Evolutionary conservation across 345 rosid genomes (phyloP).

Genomic region (Eucalyptus viminalis): DNA sequence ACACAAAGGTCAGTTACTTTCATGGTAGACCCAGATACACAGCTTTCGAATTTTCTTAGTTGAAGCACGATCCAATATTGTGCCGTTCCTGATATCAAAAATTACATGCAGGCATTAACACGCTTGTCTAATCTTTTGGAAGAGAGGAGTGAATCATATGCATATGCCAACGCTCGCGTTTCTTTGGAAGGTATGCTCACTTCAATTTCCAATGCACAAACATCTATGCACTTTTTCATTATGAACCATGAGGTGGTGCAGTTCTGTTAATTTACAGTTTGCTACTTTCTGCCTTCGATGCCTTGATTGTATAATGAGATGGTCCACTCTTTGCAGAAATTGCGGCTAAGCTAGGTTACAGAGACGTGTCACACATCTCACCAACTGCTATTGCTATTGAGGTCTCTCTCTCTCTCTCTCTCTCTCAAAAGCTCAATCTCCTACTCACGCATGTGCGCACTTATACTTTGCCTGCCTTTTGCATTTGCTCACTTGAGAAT

Average conservation of each 20-base stretch:
- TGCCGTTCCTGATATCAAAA: background rate
- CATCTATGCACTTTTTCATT: background rate
- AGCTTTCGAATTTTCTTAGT: background rate
- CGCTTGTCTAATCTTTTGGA: slow-evolving; percentile 64
- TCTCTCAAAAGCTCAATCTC: background rate
- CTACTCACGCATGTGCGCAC: background rate
- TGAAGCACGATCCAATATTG: background rate
- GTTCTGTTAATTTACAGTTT: background rate
- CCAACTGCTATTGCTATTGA: slow-evolving; percentile 74
- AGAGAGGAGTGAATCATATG: slow-evolving; percentile 61
- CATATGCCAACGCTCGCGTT: slow-evolving; percentile 70
- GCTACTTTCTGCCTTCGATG: background rate
- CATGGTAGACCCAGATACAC: background rate
- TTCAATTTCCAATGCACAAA: background rate
- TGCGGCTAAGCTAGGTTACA: slow-evolving; percentile 57
- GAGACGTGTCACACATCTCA: slow-evolving; percentile 50
- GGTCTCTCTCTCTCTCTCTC: slow-evolving; percentile 31
- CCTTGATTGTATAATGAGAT: background rate
- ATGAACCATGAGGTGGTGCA: background rate
- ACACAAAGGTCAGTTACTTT: slow-evolving; percentile 34
- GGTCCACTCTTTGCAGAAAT: slow-evolving; percentile 32
- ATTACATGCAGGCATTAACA: slow-evolving; percentile 37
- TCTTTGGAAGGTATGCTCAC: slow-evolving; percentile 63
- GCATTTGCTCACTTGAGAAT: background rate
- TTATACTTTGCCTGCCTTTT: background rate